Evolutionary conservation across 305 asterid genomes (phyloP).

Genomic region (Vinca major): DNA sequence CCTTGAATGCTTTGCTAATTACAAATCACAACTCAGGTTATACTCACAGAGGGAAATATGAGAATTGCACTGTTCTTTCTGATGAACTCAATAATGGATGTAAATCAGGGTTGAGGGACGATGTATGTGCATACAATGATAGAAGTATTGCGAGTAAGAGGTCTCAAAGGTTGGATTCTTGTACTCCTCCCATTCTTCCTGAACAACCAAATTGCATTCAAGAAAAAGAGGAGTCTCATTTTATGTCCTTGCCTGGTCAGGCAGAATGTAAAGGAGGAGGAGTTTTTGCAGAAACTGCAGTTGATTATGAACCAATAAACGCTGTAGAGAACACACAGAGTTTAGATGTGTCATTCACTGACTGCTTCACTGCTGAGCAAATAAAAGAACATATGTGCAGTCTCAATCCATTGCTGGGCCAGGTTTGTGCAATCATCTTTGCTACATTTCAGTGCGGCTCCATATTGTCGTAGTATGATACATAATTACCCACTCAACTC

Average conservation of each 20-base stretch:
- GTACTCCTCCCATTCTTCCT: slow-evolving; percentile 18
- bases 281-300: slow-evolving; percentile 17
- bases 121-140: slow-evolving; percentile 17
- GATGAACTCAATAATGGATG: slow-evolving; percentile 22
- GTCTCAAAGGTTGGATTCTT: slow-evolving; percentile 23
- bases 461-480: neutral
- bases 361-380: slow-evolving; percentile 51
- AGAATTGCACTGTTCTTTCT: slow-evolving; percentile 19
- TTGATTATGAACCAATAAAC: slow-evolving; percentile 18
- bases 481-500: neutral
- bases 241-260: slow-evolving; percentile 14
- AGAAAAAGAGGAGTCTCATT: slow-evolving; percentile 23
- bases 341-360: slow-evolving; percentile 46
- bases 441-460: neutral
- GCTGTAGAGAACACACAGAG: slow-evolving; percentile 27
- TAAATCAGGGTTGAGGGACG: slow-evolving; percentile 22
- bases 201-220: slow-evolving; percentile 20
- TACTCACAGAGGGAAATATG: slow-evolving; percentile 20
- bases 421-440: slow-evolving; percentile 34
- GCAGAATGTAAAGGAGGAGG: slow-evolving; percentile 18
- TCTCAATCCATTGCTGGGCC: slow-evolving; percentile 30
- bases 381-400: slow-evolving; percentile 46
- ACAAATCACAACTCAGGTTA: slow-evolving; percentile 19
- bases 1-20: slow-evolving; percentile 18
- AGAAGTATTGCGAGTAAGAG: slow-evolving; percentile 14